phyloP scores from a whole-genome alignment of 164 flowering plant genomes.

The Buxus sempervirens region DNA sequence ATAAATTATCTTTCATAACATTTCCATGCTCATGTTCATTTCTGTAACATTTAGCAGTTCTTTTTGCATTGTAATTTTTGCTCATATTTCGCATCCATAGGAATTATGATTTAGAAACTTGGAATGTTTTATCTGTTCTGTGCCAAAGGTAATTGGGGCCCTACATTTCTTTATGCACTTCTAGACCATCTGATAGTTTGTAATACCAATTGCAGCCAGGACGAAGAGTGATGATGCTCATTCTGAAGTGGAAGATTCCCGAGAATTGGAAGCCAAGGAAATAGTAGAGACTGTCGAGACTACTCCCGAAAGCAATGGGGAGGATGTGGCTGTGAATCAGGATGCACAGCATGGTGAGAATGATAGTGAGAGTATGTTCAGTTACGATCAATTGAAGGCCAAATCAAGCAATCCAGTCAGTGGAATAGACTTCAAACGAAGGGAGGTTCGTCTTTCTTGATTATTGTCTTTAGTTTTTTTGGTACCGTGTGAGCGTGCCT shows the following conservation, averaged over 20 bases:
- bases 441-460: conserved; percentile 68
- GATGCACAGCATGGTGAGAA: conserved; percentile 41
- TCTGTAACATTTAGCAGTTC: background rate
- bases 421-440: conserved; percentile 81
- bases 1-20: background rate
- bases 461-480: background rate
- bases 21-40: background rate
- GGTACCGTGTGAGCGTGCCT: too few species aligned
- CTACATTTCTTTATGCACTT: background rate
- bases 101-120: background rate
- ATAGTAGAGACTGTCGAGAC: conserved; percentile 28
- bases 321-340: conserved; percentile 40
- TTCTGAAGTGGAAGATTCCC: conserved; percentile 39
- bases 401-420: conserved; percentile 78
- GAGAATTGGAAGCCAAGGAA: conserved; percentile 40
- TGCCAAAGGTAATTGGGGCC: background rate
- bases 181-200: conserved; percentile 2
- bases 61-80: background rate
- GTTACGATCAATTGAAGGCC: conserved; percentile 76
- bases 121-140: background rate
- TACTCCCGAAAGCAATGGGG: conserved; percentile 44
- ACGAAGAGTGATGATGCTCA: conserved; percentile 32
- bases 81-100: background rate
- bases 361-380: conserved; percentile 42
- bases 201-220: conserved; percentile 31